Evolutionary conservation across 2,329 filamentous ascomycete genomes (phyloP), one percentile per base, ranked within the genome.

Genomic region (Fusarium mangiferae): DNA sequence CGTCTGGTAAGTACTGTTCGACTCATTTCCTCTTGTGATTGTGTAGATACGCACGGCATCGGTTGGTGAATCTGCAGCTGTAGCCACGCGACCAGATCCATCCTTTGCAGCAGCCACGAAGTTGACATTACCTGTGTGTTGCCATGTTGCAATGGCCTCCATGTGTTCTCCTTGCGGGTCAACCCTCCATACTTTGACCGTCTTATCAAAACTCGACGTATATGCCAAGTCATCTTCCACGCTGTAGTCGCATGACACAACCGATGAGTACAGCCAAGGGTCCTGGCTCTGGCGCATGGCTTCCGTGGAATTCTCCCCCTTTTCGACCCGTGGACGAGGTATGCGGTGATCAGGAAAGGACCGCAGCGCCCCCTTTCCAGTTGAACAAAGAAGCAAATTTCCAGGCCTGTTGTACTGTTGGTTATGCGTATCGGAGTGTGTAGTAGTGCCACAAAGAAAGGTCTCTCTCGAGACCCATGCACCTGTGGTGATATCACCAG

Each of bases 381-480:
- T 82, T 0, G 88, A 90, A 12, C 88, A 90, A 3, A 92, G 80
- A 3, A 90, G 81, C 15, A 92, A 79, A 74, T 92, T 92, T 2
- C 90, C 90, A 1, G 88, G 86, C 73, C 89, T 91, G 74, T 92
- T 92, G 76, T 92, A 92, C 70, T 91, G 90, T 75, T 91, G 89
- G 65, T 91, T 92, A 46, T 90, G 88, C 0, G 84, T 81, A 73
- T 92, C 90, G 1, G 89, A 91, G 79, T 92, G 90, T 1, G 88
- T 87, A 0, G 89, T 90, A 0, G 90, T 89, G 39, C 90, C 90
- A 70, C 89, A 90, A n/a, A 92, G 77, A 58, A 91, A 89, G 22
- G 82, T 82, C n/a, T 84, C 78, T 26, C 87, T 77, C 0, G 87
- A 87, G 0, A 88, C 82, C 90, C 90, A 92, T 24, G 84, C 84